These are phyloP conservation scores for Globisporangium alternatum DNA, from an alignment of 352 stramenopile species.

Conservation along the genomic window DNA sequence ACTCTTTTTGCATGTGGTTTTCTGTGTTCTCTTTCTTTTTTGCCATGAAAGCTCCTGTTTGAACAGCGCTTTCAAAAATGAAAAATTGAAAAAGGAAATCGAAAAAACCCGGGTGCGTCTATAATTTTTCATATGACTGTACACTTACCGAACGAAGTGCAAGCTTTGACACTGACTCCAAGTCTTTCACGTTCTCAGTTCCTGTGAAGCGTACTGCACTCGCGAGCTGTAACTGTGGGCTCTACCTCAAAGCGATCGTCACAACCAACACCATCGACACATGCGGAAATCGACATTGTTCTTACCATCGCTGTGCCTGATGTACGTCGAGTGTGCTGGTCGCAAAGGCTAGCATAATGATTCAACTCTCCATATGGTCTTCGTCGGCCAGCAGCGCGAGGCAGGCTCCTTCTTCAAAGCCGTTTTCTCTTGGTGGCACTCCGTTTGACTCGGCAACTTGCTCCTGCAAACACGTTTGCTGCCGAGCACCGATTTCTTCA, in stretches of 20 bases:
- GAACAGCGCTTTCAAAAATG: too few relatives aligned
- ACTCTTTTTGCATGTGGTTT: too few relatives aligned
- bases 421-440: background rate
- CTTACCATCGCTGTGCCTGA: background rate
- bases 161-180: background rate
- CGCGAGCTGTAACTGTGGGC: background rate
- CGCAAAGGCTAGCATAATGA: background rate
- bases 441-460: background rate
- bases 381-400: background rate
- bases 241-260: background rate
- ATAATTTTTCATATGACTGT: too few relatives aligned
- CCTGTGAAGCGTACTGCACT: background rate
- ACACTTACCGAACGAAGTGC: too few relatives aligned
- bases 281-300: background rate
- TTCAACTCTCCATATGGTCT: background rate
- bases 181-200: background rate
- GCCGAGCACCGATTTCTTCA: background rate
- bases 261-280: background rate
- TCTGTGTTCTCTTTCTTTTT: too few relatives aligned
- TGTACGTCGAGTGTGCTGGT: background rate
- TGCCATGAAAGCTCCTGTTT: too few relatives aligned
- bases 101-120: too few relatives aligned
- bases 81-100: too few relatives aligned
- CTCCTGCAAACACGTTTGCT: background rate
- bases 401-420: background rate